Evolutionary conservation across 257 asterid genomes (phyloP), one percentile per base, ranked within the genome.

Genomic region (Haberlea rhodopensis): DNA sequence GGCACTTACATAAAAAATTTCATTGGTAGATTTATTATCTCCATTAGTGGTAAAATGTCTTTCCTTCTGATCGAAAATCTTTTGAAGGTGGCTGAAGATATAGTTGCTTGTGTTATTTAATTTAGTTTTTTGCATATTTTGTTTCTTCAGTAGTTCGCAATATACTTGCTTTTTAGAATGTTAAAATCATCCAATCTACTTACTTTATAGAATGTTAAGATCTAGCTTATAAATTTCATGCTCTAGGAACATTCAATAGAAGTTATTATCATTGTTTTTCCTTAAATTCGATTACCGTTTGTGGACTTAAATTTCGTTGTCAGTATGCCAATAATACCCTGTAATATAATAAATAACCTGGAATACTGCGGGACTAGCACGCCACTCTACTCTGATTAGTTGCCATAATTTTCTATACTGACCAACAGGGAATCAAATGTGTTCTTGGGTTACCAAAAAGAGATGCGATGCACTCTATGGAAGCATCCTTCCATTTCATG

Each of bases 391-490:
- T 66, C 66, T 71, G 62, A 62, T 49, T 66, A 58, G 74, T 75
- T 63, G 45, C 37, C 57, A 63, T 76, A 71, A 65, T 46, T 34
- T 73, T 56, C 76, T 64, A 78, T 69, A 62, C 66, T 85, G 81
- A 77, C 78, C 74, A 69, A 73, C 91, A 87, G 97, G 97, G 70
- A 63, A 74, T 81, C 73, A 80, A 73, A 78, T 88, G 94, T 75
- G 60, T 66, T 60, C 83, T 90, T 76, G 82, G 78, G 63, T 79
- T 79, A 74, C 76, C 85, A 56, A 78, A 70, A 71, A 79, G 82
- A 60, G 67, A 73, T 72, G 77, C 80, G 71, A 71, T 53, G 67
- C 72, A 66, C 63, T 62, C 74, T 32, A 32, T 27, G 43, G 82
- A 72, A 75, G 75, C 80, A 62, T 75, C 74, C 60, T 57, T 71